A percentile compares a stretch with the other conserved stretches of the same genome.
These are phyloP conservation scores for Diplodia scrobiculata DNA, from an alignment of 2,329 filamentous ascomycete species.

Conservation along the genomic window DNA sequence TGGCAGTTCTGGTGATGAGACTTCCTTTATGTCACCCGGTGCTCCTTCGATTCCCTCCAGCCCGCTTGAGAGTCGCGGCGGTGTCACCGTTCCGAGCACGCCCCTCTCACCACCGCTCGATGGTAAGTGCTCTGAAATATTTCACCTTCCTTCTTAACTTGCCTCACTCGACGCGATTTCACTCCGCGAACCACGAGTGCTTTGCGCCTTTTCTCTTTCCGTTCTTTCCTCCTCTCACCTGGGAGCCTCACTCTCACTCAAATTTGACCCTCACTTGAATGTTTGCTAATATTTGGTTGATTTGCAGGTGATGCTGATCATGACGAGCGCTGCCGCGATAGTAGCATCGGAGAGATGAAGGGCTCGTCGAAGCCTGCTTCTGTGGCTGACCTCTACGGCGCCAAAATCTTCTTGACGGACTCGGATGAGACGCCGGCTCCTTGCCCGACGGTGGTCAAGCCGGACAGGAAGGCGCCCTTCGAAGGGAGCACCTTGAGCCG, in stretches of 20 bases:
- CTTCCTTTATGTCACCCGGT: background rate
- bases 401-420: background rate
- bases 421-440: background rate
- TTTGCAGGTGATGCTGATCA: background rate
- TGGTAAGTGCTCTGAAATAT: background rate
- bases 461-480: background rate
- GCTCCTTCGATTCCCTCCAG: constrained; percentile 1
- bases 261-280: background rate
- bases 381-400: background rate
- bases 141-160: background rate
- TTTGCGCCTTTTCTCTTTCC: background rate
- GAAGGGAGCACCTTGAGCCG: background rate
- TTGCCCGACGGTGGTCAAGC: background rate
- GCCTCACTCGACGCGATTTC: background rate
- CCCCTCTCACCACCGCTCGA: background rate
- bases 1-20: constrained; percentile 2
- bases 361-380: background rate
- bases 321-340: background rate
- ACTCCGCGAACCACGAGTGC: background rate
- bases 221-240: background rate
- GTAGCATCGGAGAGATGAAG: background rate
- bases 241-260: background rate
- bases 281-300: background rate
- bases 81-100: background rate
- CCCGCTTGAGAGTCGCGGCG: background rate